Base-by-base conservation (phyloP, 805 yeast species). In the Ogataea naganishii region DNA sequence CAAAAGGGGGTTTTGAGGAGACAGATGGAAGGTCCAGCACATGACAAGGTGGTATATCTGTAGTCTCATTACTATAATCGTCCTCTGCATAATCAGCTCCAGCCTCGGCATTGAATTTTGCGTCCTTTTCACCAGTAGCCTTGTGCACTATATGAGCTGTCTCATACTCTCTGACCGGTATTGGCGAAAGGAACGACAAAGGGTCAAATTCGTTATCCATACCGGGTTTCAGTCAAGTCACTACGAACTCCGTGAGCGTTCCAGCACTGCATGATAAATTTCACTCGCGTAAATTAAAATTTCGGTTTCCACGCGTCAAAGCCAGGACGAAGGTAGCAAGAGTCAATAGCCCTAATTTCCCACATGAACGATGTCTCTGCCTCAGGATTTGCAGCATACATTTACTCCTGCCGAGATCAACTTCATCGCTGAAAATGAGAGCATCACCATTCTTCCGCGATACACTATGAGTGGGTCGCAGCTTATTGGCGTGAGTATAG, bases 341-440 rank as follows among this genome's bases (percentile, higher is more conserved):
- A n/a, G n/a, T n/a, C n/a, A n/a, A n/a, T n/a, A n/a, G n/a, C n/a
- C n/a, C n/a, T n/a, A 17, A 11, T n/a, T 11, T 18, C 20, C 11
- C 10, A 29, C 18, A 14, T n/a, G 22, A 20, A 5, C 14, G 9
- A 81, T 81, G 94, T 69, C 85, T 5, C 59, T 81, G 18, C 86
- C 89, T 3, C 47, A 52, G 5, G 55, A 62, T 20, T 58, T 71
- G 17, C 70, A 66, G 36, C 58, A 62, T 35, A 72, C 76, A 11
- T 71, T 86, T 30, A 60, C 78, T 21, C 86, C 95, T 0, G 64
- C 76, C 12, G 97, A 89, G 50, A 63, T 88, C 24, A 81, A 75
- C 41, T 92, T 83, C 44, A 60, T 85, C 17, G 92, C 94, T 2
- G 96, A 92, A 47, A 84, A 81, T 50, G 85, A 80, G 34, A 55